These are phyloP conservation scores for Candida insectalens DNA, from an alignment of 805 yeast genomes.

Conservation along the genomic window DNA sequence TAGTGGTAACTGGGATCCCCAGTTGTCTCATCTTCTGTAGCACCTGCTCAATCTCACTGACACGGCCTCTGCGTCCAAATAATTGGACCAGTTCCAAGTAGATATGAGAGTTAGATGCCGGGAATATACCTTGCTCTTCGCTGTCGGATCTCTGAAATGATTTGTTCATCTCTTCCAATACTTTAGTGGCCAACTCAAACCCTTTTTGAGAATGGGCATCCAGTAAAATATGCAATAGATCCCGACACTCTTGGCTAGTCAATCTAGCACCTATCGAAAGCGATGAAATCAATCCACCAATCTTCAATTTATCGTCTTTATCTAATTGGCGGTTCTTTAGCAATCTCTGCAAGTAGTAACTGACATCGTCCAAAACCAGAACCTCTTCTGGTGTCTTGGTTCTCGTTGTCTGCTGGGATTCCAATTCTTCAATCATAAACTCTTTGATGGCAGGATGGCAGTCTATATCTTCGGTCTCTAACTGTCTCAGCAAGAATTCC, in stretches of 20 bases:
- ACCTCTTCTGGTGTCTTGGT: slow-evolving; percentile 14
- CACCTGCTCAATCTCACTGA: slow-evolving; percentile 20
- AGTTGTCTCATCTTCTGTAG: slow-evolving; percentile 22
- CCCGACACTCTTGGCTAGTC: slow-evolving; percentile 17
- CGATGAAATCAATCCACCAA: slow-evolving; percentile 9
- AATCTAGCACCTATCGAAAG: slow-evolving; percentile 12
- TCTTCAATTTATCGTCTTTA: slow-evolving; percentile 4
- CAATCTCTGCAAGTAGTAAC: slow-evolving; percentile 4
- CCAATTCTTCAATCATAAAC: slow-evolving; percentile 11
- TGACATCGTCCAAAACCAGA: slow-evolving; percentile 12
- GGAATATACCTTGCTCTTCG: slow-evolving; percentile 16
- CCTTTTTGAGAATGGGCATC: slow-evolving; percentile 12
- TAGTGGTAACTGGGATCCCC: slow-evolving; percentile 24
- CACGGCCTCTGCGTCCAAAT: slow-evolving; percentile 22
- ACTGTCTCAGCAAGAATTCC: slow-evolving; percentile 13
- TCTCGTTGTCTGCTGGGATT: slow-evolving; percentile 4
- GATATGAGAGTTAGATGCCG: slow-evolving; percentile 31
- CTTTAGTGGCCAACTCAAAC: slow-evolving; percentile 20
- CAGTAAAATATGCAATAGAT: slow-evolving; percentile 15
- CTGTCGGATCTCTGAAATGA: slow-evolving; percentile 4
- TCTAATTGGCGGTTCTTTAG: slow-evolving; percentile 2
- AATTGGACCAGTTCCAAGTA: slow-evolving; percentile 30
- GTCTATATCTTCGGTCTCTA: slow-evolving; percentile 5
- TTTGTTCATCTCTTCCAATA: slow-evolving; percentile 23
- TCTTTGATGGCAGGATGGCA: slow-evolving; percentile 9